phyloP scores from a whole-genome alignment of 371 early-diverging fungal species.

The Apophysomyces sp. region DNA sequence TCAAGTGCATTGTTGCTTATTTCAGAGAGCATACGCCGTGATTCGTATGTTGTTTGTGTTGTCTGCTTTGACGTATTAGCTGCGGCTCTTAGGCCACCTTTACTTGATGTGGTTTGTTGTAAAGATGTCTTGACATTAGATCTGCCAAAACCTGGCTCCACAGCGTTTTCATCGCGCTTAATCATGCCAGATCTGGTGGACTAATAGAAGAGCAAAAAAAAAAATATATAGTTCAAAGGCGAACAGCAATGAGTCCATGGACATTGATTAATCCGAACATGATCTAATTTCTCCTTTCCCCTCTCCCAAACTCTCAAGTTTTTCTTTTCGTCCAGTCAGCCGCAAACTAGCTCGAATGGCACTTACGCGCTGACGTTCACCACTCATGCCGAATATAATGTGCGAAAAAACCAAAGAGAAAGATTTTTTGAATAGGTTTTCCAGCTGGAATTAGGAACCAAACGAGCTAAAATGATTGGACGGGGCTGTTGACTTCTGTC shows the following conservation, averaged over 20 bases:
- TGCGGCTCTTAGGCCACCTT: not conserved
- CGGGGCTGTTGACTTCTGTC: not conserved
- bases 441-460: not conserved
- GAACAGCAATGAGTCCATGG: not conserved
- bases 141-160: not conserved
- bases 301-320: not conserved
- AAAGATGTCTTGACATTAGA: not conserved
- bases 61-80: not conserved
- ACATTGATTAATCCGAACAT: not conserved
- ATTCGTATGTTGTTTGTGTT: not conserved
- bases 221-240: not conserved
- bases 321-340: not conserved
- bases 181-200: not conserved
- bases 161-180: not conserved
- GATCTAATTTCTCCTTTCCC: not conserved
- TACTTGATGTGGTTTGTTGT: not conserved
- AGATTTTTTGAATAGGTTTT: not conserved
- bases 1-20: slow-evolving; percentile 14
- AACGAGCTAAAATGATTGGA: not conserved
- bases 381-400: not conserved
- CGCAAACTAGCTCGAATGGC: not conserved
- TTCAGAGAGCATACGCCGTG: slow-evolving; percentile 13
- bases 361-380: not conserved
- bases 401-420: not conserved
- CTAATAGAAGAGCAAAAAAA: not conserved